Evolutionary conservation across 2,329 filamentous ascomycete species (phyloP), one percentile per base, ranked within the genome.

Genomic region (Phaeophleospora eucalypticola): DNA sequence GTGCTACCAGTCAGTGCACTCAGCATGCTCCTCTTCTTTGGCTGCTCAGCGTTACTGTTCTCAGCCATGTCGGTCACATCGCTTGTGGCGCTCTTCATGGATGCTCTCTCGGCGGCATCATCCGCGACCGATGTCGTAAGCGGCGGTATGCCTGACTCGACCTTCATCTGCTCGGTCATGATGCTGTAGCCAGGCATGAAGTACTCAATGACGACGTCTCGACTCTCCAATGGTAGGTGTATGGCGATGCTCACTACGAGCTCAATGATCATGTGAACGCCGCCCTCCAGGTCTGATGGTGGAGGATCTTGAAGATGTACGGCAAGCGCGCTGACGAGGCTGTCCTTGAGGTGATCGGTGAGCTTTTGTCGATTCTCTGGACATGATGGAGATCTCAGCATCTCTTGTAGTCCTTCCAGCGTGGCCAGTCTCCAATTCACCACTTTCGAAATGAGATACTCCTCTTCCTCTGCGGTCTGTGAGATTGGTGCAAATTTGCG

Each of bases 351-450:
- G 34, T 62, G 61, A 12, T 72, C 68, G 6, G 66, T 73, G 35
- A 76, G 81, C 43, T 80, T 74, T 6, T 77, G 69, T 21, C 84
- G 82, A 67, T 89, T 79, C 9, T 86, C 79, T 10, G 76, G 75
- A 36, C 82, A 84, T 45, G 84, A 77, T 0, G 80, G 72, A 3
- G 84, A 81, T 46, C 79, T 77, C 15, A 97, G 76, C 29, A 79
- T 68, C 43, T 86, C 82, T 53, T 84, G 79, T 15, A 98, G 75
- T n/a, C 91, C 93, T 62, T 98, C 93, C 14, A 97, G 75, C 2
- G 93, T 98, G 3, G 91, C 84, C 70, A 97, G 82, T 49, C 93
- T 83, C 93, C 93, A 98, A 63, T 86, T 88, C 50, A 95, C 83
- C 36, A 97, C 82, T 69, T 95, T 95, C 37, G 84, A 81, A 17